Evolutionary conservation across 176 grass and related monocot species (phyloP), one percentile per base, ranked within the genome.

Genomic region (Triticum dicoccoides): DNA sequence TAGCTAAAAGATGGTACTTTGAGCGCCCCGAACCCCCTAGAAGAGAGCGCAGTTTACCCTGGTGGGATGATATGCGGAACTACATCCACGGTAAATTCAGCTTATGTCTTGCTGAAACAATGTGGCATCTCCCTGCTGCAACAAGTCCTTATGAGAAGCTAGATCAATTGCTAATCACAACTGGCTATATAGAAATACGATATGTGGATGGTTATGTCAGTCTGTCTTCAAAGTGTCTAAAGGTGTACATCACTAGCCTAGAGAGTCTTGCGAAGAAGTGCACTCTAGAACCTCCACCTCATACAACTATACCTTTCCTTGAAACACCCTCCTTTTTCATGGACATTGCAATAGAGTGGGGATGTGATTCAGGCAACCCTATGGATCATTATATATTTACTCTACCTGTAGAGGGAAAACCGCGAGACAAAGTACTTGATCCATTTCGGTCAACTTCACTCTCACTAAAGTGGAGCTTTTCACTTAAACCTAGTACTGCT

Each of bases 61-160:
- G 96, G 96, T 98, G 96, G 96, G 96, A 98, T 91, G 96, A 98
- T 75, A 98, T 98, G 91, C 88, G 96, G 78, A 94, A 98, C 70
- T 98, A 98, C 75, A 89, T 98, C 88, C 96, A 98, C 33, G 96
- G 96, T 34, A 92, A 88, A 85, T 88, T 84, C 89, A 85, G 82
- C 61, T 87, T 98, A 79, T 82, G 85, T 92, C 91, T 98, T 69
- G 45, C 20, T 85, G 85, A 86, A 78, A 93, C 96, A 52, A 82
- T 73, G 79, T 95, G 88, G 93, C 89, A 95, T 91, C 87, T 98
- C 66, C 93, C 95, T 82, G 90, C 92, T 86, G 74, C 90, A 71
- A 92, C 92, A 51, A 87, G 85, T 65, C 96, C 96, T 68, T 98
- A 98, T 33, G 96, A 98, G 82, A 94, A 94, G 61, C 54, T 84